Evolutionary conservation across 805 yeast species (phyloP).

Genomic region (Metschnikowia gruessii): DNA sequence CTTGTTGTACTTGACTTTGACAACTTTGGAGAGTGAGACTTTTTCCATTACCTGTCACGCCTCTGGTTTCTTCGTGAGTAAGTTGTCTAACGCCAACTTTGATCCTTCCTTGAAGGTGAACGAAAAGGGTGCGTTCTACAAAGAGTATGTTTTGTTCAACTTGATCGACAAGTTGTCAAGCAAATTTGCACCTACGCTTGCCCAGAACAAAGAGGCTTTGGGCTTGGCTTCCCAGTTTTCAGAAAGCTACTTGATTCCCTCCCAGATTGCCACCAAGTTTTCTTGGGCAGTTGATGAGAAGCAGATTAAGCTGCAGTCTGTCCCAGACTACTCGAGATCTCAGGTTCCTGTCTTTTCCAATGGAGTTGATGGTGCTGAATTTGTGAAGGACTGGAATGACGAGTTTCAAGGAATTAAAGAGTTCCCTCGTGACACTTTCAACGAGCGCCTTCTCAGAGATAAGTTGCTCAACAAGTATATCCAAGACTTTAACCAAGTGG

Average conservation of each 20-base stretch:
- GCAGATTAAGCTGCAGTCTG: conserved; percentile 14
- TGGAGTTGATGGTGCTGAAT: conserved; percentile 59
- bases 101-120: conserved; percentile 56
- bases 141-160: conserved; percentile 53
- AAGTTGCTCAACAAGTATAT: conserved; percentile 66
- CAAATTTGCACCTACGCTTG: conserved; percentile 51
- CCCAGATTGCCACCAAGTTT: conserved; percentile 54
- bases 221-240: conserved; percentile 41
- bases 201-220: conserved; percentile 47
- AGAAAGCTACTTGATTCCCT: conserved; percentile 59
- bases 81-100: conserved; percentile 62
- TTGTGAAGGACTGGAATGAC: conserved; percentile 80
- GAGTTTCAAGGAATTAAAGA: conserved; percentile 84
- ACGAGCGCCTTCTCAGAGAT: conserved; percentile 73
- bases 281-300: conserved; percentile 70
- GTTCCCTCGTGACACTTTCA: conserved; percentile 54
- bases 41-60: conserved; percentile 75
- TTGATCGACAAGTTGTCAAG: conserved; percentile 68
- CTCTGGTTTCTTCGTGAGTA: conserved; percentile 77
- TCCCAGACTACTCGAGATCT: conserved; percentile 58
- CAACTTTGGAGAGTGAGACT: conserved; percentile 78
- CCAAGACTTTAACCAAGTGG: conserved; percentile 71
- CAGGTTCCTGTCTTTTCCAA: conserved; percentile 53
- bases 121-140: conserved; percentile 33
- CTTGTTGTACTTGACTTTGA: conserved; percentile 67